Conservation (phyloP, 2,329 filamentous ascomycete species). For the Talaromyces atroroseus region DNA sequence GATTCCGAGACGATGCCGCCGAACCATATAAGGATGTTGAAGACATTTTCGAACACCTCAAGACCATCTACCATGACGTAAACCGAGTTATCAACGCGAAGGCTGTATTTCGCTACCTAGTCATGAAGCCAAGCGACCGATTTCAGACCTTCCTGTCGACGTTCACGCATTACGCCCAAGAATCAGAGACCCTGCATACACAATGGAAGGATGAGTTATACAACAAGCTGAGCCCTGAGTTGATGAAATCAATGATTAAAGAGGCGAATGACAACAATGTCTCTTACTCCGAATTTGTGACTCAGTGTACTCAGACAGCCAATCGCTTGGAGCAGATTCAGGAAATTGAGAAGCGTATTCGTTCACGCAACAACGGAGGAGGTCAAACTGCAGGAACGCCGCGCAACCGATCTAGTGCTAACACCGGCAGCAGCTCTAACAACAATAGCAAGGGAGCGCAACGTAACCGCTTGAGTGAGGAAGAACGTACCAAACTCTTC, state of each 20-base stretch:
- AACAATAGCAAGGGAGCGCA: no score
- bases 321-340: not conserved
- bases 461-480: no score
- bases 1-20: not conserved
- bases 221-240: not conserved
- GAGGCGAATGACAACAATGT: not conserved
- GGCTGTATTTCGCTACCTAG: not conserved
- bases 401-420: no score
- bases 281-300: not conserved
- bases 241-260: no score
- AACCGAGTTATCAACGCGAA: not conserved
- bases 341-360: not conserved
- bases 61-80: not conserved
- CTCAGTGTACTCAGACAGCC: not conserved
- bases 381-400: no score
- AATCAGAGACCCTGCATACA: not conserved
- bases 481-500: no score
- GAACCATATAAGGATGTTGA: not conserved
- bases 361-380: no score
- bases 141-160: slow-evolving; percentile 6
- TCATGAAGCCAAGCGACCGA: no score
- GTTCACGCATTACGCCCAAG: not conserved
- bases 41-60: slow-evolving; percentile 3
- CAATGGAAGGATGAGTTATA: slow-evolving; percentile 6
- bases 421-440: no score